Evolutionary conservation across 2,329 filamentous ascomycete genomes (phyloP), one percentile per base, ranked within the genome.

Genomic region (Alternaria sp.): DNA sequence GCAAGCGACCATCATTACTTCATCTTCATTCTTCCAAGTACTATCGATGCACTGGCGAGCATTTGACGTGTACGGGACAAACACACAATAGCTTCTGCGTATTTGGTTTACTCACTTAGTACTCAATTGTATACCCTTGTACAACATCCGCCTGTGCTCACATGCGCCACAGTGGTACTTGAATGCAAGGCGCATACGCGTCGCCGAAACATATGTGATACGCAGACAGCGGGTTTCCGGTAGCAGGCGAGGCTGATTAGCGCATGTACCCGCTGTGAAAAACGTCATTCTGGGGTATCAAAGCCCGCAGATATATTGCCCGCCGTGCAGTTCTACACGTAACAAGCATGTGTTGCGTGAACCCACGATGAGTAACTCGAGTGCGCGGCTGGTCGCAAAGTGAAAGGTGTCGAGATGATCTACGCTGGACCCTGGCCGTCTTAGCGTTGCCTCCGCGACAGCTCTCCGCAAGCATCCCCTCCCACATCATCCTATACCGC

Each of bases 391-490:
- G 12, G 11, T 51, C 28, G 28, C 3, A 33, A 23, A 33, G 28
- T 20, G 12, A 59, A 58, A 43, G 25, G 49, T 51, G 28, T 51
- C 28, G 28, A 55, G 56, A 60, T 50, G 51, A 60, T 54, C 55
- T 57, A 59, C 65, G 58, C 53, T 55, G 58, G 65, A 68, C 68
- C 70, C 71, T 69, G 61, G 70, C 62, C 63, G 66, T 70, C 71
- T 71, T 72, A 72, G 71, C 70, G 61, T 53, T 60, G 64, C 66
- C 61, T 66, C 64, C 66, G 59, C 50, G 62, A 61, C 66, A 65
- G 64, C 65, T 67, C 65, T 73, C 71, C 68, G 62, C 71, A 72
- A 70, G 68, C 72, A 72, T 68, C 70, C 69, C 71, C 72, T 69
- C 70, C 60, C 57, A 46, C 47, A 56, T 26, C 57, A 46, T 47